A percentile compares a stretch with the other conserved stretches of the same genome.
Evolutionary conservation across 2,329 filamentous ascomycete species (phyloP).

Genomic region (Diaporthe aspalathi): DNA sequence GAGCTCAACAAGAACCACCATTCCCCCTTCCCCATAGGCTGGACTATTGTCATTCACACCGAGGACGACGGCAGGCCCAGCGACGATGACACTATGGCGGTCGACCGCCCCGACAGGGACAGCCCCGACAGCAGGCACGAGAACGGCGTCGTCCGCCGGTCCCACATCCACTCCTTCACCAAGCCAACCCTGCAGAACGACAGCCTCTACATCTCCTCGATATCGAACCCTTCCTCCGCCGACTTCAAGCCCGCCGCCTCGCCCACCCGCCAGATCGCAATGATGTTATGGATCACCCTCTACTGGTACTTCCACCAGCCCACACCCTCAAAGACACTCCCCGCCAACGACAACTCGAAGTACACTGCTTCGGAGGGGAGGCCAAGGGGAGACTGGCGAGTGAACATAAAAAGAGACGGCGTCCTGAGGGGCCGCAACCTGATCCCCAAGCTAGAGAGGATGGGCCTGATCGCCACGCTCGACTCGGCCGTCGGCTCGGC

Average conservation of each 20-base stretch:
- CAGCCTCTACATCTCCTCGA: constrained; percentile 89
- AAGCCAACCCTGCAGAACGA: constrained; percentile 82
- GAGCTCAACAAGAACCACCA: constrained; percentile 73
- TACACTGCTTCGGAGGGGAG: constrained; percentile 75
- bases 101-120: constrained; percentile 10
- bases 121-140: background rate
- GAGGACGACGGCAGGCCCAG: constrained; percentile 57
- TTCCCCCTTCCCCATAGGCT: constrained; percentile 83
- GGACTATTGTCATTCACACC: constrained; percentile 88
- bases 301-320: constrained; percentile 98
- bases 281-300: constrained; percentile 95
- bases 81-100: constrained; percentile 40
- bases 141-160: constrained; percentile 40
- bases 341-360: constrained; percentile 68
- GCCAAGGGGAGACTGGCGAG: constrained; percentile 86
- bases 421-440: constrained; percentile 86
- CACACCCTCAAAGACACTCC: constrained; percentile 73
- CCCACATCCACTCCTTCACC: constrained; percentile 73
- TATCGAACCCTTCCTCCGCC: constrained; percentile 82
- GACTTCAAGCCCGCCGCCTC: constrained; percentile 85
- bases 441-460: constrained; percentile 90
- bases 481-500: constrained; percentile 80
- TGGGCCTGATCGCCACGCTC: constrained; percentile 84
- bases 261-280: constrained; percentile 88
- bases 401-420: constrained; percentile 87